Conservation (phyloP, 768 basidiomycete species). For the Calocybe cyanea region DNA sequence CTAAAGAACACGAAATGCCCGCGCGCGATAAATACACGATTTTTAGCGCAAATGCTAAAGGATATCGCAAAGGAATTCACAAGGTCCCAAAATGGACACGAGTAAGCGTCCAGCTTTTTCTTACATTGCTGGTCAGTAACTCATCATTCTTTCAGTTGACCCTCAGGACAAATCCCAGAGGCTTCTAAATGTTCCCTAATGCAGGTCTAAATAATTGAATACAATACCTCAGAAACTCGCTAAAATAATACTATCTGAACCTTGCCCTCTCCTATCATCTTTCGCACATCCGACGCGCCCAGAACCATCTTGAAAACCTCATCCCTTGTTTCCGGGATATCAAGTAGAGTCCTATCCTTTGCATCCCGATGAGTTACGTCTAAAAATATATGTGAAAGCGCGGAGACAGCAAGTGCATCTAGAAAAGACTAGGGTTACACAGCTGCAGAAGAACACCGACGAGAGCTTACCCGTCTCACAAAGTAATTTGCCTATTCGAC, state of each 20-base stretch:
- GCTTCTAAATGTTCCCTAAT: constrained; percentile 57
- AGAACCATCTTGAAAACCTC: constrained; percentile 77
- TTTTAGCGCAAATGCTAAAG: constrained; percentile 62
- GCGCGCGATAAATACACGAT: constrained; percentile 94
- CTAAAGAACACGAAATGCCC: constrained; percentile 92
- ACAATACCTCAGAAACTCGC: constrained; percentile 7
- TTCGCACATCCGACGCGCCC: constrained; percentile 54
- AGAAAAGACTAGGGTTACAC: constrained; percentile 11
- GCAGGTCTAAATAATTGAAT: constrained; percentile 5
- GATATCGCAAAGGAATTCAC: constrained; percentile 93
- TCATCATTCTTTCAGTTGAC: constrained; percentile 55
- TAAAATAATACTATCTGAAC: constrained; percentile 81
- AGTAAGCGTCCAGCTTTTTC: constrained; percentile 40
- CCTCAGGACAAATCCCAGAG: constrained; percentile 82
- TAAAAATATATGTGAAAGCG: constrained; percentile 80
- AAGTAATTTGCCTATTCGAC: constrained; percentile 82
- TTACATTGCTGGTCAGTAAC: neutral
- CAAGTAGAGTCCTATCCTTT: constrained; percentile 72
- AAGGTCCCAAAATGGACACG: constrained; percentile 98
- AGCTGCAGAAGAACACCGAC: neutral
- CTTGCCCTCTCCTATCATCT: constrained; percentile 66
- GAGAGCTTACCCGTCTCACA: constrained; percentile 56
- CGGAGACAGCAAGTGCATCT: constrained; percentile 72
- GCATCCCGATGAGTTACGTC: constrained; percentile 71
- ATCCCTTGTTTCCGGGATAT: constrained; percentile 81